phyloP scores from a whole-genome alignment of 306 rosid species.

The Prinsepia uniflora region DNA sequence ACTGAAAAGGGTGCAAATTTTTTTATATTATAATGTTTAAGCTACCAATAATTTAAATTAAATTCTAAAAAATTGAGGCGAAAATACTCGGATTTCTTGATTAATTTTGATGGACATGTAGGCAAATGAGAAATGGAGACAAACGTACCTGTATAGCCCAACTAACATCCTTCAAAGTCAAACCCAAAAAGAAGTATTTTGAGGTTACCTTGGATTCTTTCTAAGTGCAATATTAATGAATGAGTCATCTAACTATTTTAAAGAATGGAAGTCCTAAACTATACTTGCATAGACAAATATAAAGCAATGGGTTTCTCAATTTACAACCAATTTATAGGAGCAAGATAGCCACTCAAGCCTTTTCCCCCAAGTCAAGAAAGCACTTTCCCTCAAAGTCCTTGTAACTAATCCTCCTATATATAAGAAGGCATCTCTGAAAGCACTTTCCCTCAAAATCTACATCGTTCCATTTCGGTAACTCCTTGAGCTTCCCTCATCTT shows the following conservation, averaged over 20 bases:
- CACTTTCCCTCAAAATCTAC: not conserved
- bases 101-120: no score
- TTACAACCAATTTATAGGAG: not conserved
- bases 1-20: no score
- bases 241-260: not conserved
- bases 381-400: not conserved
- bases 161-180: no score
- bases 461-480: not conserved
- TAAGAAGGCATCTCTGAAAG: no score
- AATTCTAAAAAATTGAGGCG: no score
- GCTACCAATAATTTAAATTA: no score
- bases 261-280: not conserved
- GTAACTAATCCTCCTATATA: slow-evolving; percentile 6
- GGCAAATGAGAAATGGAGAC: no score
- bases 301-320: not conserved
- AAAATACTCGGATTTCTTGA: no score
- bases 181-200: not conserved
- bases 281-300: not conserved
- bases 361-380: no score
- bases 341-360: not conserved
- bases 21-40: no score
- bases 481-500: slow-evolving; percentile 16
- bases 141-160: no score
- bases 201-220: not conserved
- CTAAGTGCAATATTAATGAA: not conserved